These are phyloP conservation scores for Alternaria conjuncta DNA, from an alignment of 2,329 filamentous ascomycete species.

Conservation along the genomic window DNA sequence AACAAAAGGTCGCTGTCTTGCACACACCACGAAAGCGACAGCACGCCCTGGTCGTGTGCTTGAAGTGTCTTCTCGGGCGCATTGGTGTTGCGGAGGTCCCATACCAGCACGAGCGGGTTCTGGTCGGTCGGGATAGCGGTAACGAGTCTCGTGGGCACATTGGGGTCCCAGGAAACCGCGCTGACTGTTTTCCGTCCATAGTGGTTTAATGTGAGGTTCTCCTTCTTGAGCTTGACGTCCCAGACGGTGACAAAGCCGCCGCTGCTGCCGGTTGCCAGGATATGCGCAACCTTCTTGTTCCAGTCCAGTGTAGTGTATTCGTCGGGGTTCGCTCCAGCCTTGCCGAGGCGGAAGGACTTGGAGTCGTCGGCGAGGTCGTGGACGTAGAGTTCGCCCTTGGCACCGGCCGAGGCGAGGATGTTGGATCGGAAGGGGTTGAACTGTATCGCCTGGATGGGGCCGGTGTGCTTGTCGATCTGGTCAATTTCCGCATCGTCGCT, in stretches of 20 bases:
- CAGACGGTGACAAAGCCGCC: constrained; percentile 97
- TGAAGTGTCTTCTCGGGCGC: constrained; percentile 86
- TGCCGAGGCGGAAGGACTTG: constrained; percentile 88
- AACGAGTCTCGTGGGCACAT: constrained; percentile 88
- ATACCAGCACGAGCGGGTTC: constrained; percentile 85
- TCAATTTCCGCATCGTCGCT: constrained; percentile 84
- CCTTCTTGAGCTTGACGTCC: constrained; percentile 98
- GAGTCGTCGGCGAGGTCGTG: constrained; percentile 91
- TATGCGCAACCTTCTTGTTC: constrained; percentile 98
- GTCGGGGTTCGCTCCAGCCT: constrained; percentile 84
- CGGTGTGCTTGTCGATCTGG: constrained; percentile 86
- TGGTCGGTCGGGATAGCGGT: constrained; percentile 91
- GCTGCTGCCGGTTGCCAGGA: constrained; percentile 89
- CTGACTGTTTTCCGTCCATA: constrained; percentile 89
- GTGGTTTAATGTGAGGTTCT: constrained; percentile 92
- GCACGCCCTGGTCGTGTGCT: constrained; percentile 91
- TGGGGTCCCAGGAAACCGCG: constrained; percentile 95
- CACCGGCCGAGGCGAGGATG: constrained; percentile 88
- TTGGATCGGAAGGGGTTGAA: constrained; percentile 95
- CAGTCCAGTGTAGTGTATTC: constrained; percentile 97
- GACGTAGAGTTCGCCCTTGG: constrained; percentile 95
- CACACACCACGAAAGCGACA: constrained; percentile 93
- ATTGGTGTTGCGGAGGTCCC: constrained; percentile 96
- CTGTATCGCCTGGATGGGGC: constrained; percentile 90
- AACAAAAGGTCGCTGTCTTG: constrained; percentile 89